These are phyloP conservation scores for Crithidia acanthocephali DNA, from an alignment of 208 protist genomes.

Conservation along the genomic window DNA sequence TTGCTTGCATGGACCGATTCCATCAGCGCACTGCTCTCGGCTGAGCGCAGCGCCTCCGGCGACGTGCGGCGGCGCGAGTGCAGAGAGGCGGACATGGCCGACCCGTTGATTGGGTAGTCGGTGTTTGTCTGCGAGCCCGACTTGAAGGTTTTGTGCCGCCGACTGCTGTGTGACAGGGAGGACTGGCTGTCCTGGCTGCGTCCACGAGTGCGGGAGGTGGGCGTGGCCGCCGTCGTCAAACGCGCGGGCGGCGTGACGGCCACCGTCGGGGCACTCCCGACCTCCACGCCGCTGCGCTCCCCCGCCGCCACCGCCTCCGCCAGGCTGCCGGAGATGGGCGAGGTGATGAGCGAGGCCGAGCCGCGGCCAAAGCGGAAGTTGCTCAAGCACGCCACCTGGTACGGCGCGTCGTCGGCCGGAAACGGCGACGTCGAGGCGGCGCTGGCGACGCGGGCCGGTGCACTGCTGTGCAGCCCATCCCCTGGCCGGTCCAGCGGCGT, in stretches of 20 bases:
- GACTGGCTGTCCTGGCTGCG: constrained; percentile 19
- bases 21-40: constrained; percentile 10
- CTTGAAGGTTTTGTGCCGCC: constrained; percentile 3
- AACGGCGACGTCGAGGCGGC: not conserved
- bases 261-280: constrained; percentile 9
- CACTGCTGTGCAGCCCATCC: not conserved
- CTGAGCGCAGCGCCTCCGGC: constrained; percentile 13
- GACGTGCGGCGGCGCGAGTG: constrained; percentile 20
- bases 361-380: constrained; percentile 14
- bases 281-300: constrained; percentile 10
- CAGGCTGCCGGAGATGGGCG: constrained; percentile 9
- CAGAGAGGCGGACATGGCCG: not conserved
- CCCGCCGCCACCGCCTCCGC: not conserved
- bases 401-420: not conserved
- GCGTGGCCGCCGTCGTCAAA: not conserved
- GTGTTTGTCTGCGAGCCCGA: not conserved
- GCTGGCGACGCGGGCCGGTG: not conserved
- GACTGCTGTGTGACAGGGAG: not conserved
- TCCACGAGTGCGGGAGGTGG: not conserved
- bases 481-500: not conserved
- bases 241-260: not conserved
- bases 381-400: constrained; percentile 1
- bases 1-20: not conserved
- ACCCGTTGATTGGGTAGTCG: not conserved
- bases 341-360: constrained; percentile 10